Conservation (phyloP, 306 rosid species). For the Acacia acuminata region DNA sequence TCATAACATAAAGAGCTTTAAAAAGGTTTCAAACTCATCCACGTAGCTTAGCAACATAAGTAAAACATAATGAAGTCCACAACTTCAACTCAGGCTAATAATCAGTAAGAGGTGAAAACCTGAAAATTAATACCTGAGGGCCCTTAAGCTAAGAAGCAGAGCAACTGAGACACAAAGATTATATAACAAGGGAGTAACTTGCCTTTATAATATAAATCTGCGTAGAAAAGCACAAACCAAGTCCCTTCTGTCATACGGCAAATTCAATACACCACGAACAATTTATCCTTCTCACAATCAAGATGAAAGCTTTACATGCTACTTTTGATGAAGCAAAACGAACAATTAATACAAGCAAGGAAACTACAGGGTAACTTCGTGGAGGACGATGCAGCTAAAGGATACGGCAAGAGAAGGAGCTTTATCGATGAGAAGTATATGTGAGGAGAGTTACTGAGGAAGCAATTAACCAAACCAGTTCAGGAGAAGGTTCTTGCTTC, state of each 20-base stretch:
- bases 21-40: not conserved
- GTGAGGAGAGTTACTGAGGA: not conserved
- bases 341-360: slow-evolving; percentile 14
- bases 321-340: not conserved
- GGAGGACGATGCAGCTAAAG: slow-evolving; percentile 8
- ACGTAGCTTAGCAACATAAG: not conserved
- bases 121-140: slow-evolving; percentile 32
- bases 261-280: not conserved
- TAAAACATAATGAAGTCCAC: slow-evolving; percentile 7
- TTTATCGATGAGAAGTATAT: not conserved
- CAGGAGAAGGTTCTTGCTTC: not conserved
- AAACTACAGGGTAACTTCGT: slow-evolving; percentile 34
- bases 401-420: slow-evolving; percentile 12
- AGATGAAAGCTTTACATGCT: not conserved
- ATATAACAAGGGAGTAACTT: not conserved
- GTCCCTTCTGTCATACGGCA: slow-evolving; percentile 4
- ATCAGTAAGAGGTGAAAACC: not conserved
- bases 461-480: not conserved
- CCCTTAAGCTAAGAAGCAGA: slow-evolving; percentile 10
- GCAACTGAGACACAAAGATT: slow-evolving; percentile 17
- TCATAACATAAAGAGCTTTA: not conserved
- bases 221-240: not conserved
- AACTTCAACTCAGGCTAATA: not conserved
- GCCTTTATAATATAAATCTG: slow-evolving; percentile 10
- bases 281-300: not conserved